Base-by-base conservation (phyloP, 371 early-diverging fungal genomes). In the Quaeritorhiza haematococci region DNA sequence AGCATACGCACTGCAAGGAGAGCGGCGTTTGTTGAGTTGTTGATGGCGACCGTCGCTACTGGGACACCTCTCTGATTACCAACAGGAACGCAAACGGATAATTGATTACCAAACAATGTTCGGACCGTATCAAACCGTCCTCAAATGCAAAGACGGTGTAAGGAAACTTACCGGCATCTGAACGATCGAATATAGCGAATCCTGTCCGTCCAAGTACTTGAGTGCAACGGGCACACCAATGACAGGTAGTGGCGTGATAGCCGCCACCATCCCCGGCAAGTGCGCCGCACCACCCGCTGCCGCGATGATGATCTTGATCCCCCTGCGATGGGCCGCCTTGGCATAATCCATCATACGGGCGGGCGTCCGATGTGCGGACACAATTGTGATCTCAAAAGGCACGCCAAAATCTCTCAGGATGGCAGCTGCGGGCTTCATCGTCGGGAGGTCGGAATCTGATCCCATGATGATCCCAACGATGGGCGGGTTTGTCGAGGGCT, bases 251-350 rank as follows among this genome's bases (percentile, higher is more conserved):
- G 94, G 88, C 0, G 98, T 95, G 71, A 94, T 77, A 28, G 94
- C 93, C 28, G 98, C 96, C 1, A 94, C 94, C 98, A 97, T 97
- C 38, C 98, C 98, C 2, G 98, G 96, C 45, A 97, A 75, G 74
- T 96, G 96, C 24, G 98, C 98, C 17, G 98, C 98, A 38, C 98
- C 98, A 33, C 98, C 98, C 32, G 98, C 98, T 33, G 88, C 98
- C 17, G 96, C 96, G 69, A 97, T 94, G 56, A 97, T 93, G 15
- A 88, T 92, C 75, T 90, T 90, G 28, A 97, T 58, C 0, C 98
- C 98, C 51, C 96, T 84, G 66, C 79, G 74, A 54, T 89, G 87
- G 19, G 98, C 98, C 30, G 82, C 69, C 29, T 83, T 72, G 4
- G 95, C 95, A 68, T 90, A 97, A 49, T 92, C 87, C 35, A 90